A percentile compares a stretch with the other conserved stretches of the same genome.
Evolutionary conservation across 164 flowering plant genomes (phyloP).

Genomic region (Echeveria elegans): DNA sequence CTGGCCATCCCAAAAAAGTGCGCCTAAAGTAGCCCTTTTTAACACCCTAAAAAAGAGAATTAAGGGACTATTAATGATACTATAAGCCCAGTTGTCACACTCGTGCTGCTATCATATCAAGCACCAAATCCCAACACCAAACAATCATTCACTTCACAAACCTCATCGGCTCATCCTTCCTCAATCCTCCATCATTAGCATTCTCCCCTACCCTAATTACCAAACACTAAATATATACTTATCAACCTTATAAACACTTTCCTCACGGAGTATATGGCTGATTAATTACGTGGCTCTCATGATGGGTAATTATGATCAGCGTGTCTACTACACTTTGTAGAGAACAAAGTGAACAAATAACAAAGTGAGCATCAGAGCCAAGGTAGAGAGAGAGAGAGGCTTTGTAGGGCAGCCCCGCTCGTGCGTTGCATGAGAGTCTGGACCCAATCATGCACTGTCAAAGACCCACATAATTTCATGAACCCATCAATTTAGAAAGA

Average conservation of each 20-base stretch:
- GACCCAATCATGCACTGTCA: constrained; percentile 22
- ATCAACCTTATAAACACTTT: no score
- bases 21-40: background rate
- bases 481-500: constrained; percentile 1
- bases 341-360: no score
- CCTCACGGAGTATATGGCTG: no score
- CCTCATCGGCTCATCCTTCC: background rate
- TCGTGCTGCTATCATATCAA: constrained; percentile 51
- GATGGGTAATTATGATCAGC: no score
- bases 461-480: constrained; percentile 16
- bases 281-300: no score
- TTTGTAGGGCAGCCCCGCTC: constrained; percentile 51
- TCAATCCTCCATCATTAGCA: constrained; percentile 10
- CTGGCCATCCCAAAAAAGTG: background rate
- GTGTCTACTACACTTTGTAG: background rate
- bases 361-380: background rate
- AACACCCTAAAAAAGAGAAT: background rate
- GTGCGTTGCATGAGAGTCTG: constrained; percentile 35
- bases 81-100: constrained; percentile 59
- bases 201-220: background rate
- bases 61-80: constrained; percentile 1
- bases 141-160: constrained; percentile 36
- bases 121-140: constrained; percentile 26
- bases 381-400: background rate
- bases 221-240: no score